Conservation (phyloP, 345 rosid species). For the Gossypium herbaceum region DNA sequence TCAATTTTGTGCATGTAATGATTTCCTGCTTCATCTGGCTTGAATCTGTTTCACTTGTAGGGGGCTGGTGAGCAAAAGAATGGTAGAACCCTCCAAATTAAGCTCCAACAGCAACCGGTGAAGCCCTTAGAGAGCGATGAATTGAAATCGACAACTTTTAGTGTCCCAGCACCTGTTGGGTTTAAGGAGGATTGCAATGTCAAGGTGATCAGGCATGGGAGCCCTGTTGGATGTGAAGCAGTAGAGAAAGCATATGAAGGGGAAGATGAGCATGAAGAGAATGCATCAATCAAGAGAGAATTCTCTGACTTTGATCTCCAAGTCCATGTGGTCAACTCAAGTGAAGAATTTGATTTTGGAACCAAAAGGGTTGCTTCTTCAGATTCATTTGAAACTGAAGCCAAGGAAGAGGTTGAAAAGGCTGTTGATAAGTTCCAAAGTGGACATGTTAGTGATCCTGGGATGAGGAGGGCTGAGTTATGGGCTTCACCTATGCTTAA, state of each 20-base stretch:
- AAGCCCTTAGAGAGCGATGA: conserved; percentile 48
- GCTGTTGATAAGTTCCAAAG: conserved; percentile 29
- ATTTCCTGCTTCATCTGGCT: background rate
- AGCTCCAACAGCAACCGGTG: conserved; percentile 46
- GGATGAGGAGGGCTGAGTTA: conserved; percentile 46
- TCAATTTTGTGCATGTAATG: background rate
- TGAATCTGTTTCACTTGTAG: conserved; percentile 32
- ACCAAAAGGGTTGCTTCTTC: conserved; percentile 18
- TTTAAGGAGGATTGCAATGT: conserved; percentile 23
- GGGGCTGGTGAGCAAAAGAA: conserved; percentile 21
- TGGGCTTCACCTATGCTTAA: conserved; percentile 69
- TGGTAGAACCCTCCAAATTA: conserved; percentile 42
- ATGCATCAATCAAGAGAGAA: conserved; percentile 51
- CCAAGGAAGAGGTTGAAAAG: conserved; percentile 19
- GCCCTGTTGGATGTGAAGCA: conserved; percentile 30
- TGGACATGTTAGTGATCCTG: conserved; percentile 89
- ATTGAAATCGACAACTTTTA: conserved; percentile 33
- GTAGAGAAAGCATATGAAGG: conserved; percentile 60
- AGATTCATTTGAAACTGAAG: conserved; percentile 25
- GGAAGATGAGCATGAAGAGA: conserved; percentile 72
- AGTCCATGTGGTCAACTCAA: conserved; percentile 26
- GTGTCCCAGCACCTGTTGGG: conserved; percentile 25
- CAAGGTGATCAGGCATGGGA: conserved; percentile 32
- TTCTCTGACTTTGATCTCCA: conserved; percentile 52
- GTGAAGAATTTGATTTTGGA: conserved; percentile 17